Conservation (phyloP, 352 stramenopile species). For the Globisporangium acanthophoron region DNA sequence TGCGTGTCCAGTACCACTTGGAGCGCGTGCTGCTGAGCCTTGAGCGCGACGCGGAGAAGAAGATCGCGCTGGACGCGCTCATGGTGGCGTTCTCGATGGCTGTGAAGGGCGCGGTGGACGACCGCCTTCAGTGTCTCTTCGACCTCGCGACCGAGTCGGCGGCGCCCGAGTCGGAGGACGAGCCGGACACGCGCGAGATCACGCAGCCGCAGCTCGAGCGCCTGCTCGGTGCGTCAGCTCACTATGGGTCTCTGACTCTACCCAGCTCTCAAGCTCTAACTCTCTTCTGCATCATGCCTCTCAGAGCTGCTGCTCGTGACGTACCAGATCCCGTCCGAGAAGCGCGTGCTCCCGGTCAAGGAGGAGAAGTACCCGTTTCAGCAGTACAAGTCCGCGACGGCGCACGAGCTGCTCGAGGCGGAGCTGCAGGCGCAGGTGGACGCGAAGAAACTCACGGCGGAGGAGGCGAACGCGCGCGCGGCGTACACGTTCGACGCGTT, state of each 20-base stretch:
- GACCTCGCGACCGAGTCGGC: slow-evolving; percentile 48
- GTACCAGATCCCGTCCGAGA: slow-evolving; percentile 83
- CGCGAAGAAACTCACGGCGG: slow-evolving; percentile 46
- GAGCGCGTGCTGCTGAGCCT: slow-evolving; percentile 75
- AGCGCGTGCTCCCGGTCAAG: slow-evolving; percentile 59
- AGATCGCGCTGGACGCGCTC: slow-evolving; percentile 61
- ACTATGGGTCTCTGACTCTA: neutral
- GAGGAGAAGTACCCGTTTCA: slow-evolving; percentile 79
- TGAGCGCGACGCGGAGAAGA: slow-evolving; percentile 41
- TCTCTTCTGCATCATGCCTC: too few relatives aligned
- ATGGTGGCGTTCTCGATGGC: slow-evolving; percentile 82
- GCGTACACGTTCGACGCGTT: slow-evolving; percentile 77
- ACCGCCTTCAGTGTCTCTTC: slow-evolving; percentile 68
- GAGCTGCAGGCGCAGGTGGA: slow-evolving; percentile 36
- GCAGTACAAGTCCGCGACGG: slow-evolving; percentile 49
- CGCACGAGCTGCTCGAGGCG: slow-evolving; percentile 27
- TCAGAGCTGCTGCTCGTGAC: slow-evolving; percentile 62
- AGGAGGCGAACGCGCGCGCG: slow-evolving; percentile 40
- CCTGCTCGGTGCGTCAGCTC: slow-evolving; percentile 26
- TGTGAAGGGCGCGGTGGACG: slow-evolving; percentile 64
- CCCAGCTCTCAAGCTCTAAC: neutral
- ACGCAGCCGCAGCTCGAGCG: slow-evolving; percentile 53
- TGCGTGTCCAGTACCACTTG: slow-evolving; percentile 47
- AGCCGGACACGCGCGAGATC: slow-evolving; percentile 39
- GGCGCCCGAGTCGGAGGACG: slow-evolving; percentile 8